phyloP scores from a whole-genome alignment of 2,329 filamentous ascomycete genomes.

The Ascochyta clinopodiicola region DNA sequence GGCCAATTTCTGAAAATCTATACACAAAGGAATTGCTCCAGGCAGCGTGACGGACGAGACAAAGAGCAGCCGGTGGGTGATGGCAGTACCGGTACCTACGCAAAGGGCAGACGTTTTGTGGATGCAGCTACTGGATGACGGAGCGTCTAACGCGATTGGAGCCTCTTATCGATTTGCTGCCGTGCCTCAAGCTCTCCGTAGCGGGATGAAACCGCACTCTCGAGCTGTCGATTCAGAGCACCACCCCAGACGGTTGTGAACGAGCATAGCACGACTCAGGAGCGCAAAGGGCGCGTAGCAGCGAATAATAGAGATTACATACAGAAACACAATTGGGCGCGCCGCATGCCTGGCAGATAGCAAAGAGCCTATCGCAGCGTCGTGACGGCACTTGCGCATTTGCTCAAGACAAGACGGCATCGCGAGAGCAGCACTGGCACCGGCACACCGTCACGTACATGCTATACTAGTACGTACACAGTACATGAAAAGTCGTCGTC shows the following conservation, averaged over 20 bases:
- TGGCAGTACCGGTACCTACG: not conserved
- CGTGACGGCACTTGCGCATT: conserved; percentile 17
- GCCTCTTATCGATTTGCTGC: conserved; percentile 33
- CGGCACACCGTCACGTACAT: no score
- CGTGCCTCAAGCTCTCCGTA: conserved; percentile 6
- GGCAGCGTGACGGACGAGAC: not conserved
- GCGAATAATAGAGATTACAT: conserved; percentile 22
- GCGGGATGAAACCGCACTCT: conserved; percentile 21
- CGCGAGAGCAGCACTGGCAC: conserved; percentile 10
- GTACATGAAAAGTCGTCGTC: conserved; percentile 21
- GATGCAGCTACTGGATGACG: conserved; percentile 12
- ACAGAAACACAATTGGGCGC: conserved; percentile 28
- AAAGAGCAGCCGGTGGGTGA: not conserved
- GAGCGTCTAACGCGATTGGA: conserved; percentile 18
- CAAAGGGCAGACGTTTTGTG: conserved; percentile 2
- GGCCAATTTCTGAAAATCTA: not conserved
- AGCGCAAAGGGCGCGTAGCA: conserved; percentile 23
- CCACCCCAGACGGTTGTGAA: conserved; percentile 4
- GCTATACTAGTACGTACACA: not conserved
- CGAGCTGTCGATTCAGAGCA: conserved; percentile 15
- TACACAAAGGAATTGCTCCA: not conserved
- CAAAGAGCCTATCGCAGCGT: conserved; percentile 9
- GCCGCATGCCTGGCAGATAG: conserved; percentile 20
- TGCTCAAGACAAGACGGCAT: conserved; percentile 22
- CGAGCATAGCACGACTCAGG: conserved; percentile 24